These are phyloP conservation scores for Juncus inflexus DNA, from an alignment of 176 grass and related monocot species.

Conservation along the genomic window DNA sequence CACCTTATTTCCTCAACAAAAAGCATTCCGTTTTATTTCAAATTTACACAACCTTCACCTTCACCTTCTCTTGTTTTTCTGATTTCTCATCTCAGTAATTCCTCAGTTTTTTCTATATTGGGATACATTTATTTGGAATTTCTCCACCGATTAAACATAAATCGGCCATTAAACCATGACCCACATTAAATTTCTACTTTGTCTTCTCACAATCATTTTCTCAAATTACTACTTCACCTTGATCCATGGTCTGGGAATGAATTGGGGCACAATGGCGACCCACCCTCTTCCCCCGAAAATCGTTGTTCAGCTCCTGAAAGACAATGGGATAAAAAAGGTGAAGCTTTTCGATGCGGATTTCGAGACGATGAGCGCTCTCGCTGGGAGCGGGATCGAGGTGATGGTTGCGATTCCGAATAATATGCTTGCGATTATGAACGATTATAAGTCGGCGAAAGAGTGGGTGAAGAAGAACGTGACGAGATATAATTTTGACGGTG, in stretches of 20 bases:
- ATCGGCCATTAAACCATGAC: slow-evolving; percentile 12
- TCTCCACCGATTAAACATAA: background rate
- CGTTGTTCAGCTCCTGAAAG: slow-evolving; percentile 56
- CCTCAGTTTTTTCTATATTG: too few relatives aligned
- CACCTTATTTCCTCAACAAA: too few relatives aligned
- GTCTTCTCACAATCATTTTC: slow-evolving; percentile 6
- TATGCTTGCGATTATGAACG: slow-evolving; percentile 50
- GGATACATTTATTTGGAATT: too few relatives aligned
- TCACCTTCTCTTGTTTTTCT: too few relatives aligned
- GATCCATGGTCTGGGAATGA: slow-evolving; percentile 58
- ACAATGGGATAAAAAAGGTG: slow-evolving; percentile 77
- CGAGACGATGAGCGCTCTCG: slow-evolving; percentile 54
- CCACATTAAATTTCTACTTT: slow-evolving; percentile 15
- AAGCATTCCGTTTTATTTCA: too few relatives aligned
- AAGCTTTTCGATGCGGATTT: slow-evolving; percentile 89
- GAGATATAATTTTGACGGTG: slow-evolving; percentile 67
- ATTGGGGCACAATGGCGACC: slow-evolving; percentile 84
- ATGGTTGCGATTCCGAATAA: slow-evolving; percentile 87
- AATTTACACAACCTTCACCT: too few relatives aligned
- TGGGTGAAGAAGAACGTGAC: slow-evolving; percentile 63
- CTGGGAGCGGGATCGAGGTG: slow-evolving; percentile 62
- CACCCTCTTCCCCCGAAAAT: slow-evolving; percentile 53
- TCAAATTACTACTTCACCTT: slow-evolving; percentile 12
- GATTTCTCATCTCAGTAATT: too few relatives aligned
- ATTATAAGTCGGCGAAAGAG: slow-evolving; percentile 39